Evolutionary conservation across 2,329 filamentous ascomycete genomes (phyloP).

Genomic region (Fusarium fujikuroi): DNA sequence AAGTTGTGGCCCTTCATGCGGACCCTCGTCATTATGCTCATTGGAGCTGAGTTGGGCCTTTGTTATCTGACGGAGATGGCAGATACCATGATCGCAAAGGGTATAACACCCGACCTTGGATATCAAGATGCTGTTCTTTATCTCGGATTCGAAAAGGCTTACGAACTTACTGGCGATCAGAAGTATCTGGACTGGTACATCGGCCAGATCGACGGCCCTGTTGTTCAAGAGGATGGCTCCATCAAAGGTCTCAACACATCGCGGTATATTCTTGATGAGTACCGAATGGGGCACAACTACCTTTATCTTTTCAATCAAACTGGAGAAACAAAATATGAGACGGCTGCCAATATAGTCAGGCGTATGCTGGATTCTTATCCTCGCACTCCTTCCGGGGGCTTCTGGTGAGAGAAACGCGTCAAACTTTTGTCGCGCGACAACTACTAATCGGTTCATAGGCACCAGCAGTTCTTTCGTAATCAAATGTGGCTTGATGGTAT

Average conservation of each 20-base stretch:
- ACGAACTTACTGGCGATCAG: constrained; percentile 54
- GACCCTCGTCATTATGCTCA: neutral
- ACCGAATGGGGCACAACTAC: constrained; percentile 62
- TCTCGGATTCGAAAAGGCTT: constrained; percentile 58
- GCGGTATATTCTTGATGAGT: constrained; percentile 61
- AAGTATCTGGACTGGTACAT: constrained; percentile 57
- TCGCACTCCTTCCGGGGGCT: constrained; percentile 60
- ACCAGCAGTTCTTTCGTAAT: constrained; percentile 55
- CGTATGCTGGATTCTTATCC: constrained; percentile 58
- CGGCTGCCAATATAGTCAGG: constrained; percentile 57
- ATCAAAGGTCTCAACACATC: constrained; percentile 57
- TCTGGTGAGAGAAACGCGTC: constrained; percentile 51
- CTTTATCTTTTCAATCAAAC: constrained; percentile 59
- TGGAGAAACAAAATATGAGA: constrained; percentile 57
- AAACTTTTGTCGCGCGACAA: accelerated
- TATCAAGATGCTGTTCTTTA: constrained; percentile 60
- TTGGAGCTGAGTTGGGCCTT: neutral
- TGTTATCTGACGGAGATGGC: constrained; percentile 49
- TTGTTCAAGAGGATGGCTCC: constrained; percentile 59
- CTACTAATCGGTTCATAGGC: neutral
- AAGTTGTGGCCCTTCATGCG: too few relatives aligned
- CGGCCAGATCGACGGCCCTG: constrained; percentile 54
- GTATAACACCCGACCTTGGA: constrained; percentile 51
- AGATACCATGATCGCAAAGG: constrained; percentile 57
- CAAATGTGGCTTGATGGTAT: constrained; percentile 69